These are phyloP conservation scores for Balansia obtecta DNA, from an alignment of 2,329 filamentous ascomycete species.

Conservation along the genomic window DNA sequence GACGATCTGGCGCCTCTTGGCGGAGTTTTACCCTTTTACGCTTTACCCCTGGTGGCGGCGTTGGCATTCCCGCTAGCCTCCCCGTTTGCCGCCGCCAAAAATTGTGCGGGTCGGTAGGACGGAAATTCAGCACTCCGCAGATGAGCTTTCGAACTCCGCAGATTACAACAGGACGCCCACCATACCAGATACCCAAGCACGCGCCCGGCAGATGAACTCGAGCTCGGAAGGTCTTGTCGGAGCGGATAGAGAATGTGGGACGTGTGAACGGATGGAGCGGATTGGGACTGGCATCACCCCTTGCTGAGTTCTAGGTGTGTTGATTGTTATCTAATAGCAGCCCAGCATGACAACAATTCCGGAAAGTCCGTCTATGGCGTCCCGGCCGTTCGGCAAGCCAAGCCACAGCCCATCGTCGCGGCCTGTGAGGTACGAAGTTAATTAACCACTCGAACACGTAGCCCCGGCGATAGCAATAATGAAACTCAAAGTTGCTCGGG, in stretches of 20 bases:
- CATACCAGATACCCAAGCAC: too few species aligned
- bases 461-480: background rate
- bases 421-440: background rate
- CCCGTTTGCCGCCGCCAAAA: too few species aligned
- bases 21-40: background rate
- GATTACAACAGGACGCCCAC: too few species aligned
- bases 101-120: too few species aligned
- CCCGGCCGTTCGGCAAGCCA: background rate
- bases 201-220: too few species aligned
- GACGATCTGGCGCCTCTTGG: background rate
- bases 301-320: background rate
- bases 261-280: background rate
- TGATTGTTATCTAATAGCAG: background rate
- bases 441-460: background rate
- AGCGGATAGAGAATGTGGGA: too few species aligned
- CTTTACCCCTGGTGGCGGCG: background rate
- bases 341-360: background rate
- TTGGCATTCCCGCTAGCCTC: too few species aligned
- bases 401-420: background rate
- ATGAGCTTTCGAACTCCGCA: too few species aligned
- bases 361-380: background rate
- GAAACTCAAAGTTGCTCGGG: background rate
- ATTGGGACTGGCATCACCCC: background rate
- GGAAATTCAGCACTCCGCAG: too few species aligned
- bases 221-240: too few species aligned